These are phyloP conservation scores for Termitomyces sp. DNA, from an alignment of 768 basidiomycete genomes.

Conservation along the genomic window DNA sequence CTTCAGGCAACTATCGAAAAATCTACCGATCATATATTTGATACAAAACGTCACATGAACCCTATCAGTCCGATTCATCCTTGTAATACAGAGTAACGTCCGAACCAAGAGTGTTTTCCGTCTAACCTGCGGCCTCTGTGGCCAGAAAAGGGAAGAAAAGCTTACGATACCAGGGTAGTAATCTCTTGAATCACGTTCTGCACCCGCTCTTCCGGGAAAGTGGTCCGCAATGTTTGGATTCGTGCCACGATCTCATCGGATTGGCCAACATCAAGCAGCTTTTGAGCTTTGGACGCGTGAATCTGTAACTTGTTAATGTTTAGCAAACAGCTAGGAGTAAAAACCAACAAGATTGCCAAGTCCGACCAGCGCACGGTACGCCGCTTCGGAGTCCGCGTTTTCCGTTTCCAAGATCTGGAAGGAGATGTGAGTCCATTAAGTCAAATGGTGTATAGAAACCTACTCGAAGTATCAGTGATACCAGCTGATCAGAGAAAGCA, in stretches of 20 bases:
- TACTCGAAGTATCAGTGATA: slow-evolving; percentile 49
- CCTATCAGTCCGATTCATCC: neutral
- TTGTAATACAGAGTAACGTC: slow-evolving; percentile 7
- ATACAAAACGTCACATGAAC: neutral
- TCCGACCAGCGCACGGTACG: slow-evolving; percentile 69
- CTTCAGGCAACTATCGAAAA: neutral
- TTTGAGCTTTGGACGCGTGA: slow-evolving; percentile 42
- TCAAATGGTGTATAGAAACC: slow-evolving; percentile 8
- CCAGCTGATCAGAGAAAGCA: slow-evolving; percentile 38
- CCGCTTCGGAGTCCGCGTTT: slow-evolving; percentile 62
- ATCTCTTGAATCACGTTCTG: slow-evolving; percentile 51
- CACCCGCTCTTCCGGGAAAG: slow-evolving; percentile 62
- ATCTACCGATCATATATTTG: neutral
- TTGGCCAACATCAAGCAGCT: slow-evolving; percentile 39
- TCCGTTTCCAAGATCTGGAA: slow-evolving; percentile 51
- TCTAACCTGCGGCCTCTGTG: neutral
- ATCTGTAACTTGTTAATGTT: slow-evolving; percentile 37
- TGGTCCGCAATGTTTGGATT: slow-evolving; percentile 37
- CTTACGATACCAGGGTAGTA: slow-evolving; percentile 35
- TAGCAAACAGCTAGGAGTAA: neutral
- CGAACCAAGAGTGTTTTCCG: neutral
- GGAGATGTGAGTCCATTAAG: neutral
- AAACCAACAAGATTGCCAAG: slow-evolving; percentile 68
- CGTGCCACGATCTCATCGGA: slow-evolving; percentile 38
- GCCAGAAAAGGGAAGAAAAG: slow-evolving; percentile 4